Base-by-base conservation (phyloP, 345 rosid species). In the Moringa oleifera region DNA sequence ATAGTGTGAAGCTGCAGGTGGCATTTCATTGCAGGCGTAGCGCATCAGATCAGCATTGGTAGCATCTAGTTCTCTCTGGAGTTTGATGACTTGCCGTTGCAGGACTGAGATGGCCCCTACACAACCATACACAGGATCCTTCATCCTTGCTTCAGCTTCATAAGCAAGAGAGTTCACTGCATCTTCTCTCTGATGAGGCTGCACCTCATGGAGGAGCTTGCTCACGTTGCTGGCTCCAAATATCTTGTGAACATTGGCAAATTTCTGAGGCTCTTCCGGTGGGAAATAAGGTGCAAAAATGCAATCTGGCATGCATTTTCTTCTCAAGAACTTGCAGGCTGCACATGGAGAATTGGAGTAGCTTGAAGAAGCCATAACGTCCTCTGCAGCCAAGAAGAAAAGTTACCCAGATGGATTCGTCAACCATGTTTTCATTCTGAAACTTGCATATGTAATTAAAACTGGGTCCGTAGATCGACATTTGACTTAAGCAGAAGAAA, bases 151-250 rank as follows among this genome's bases (percentile, higher is more conserved):
- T 62, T 85, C 90, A 0, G 90, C 90, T 70, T 85, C 90, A 41
- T 85, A 85, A 50, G 90, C 90, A 2, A 85, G 75, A 0, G 90
- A 85, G 51, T 82, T 82, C 47, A 80, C 87, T 0, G 90, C 83
- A 45, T 85, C 90, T 64, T 82, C 87, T 47, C 90, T 62, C 51
- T 85, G 90, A 58, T 82, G 82, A 0, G 87, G 90, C 0, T 67
- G 65, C 0, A 85, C 83, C 41, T 85, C 90, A 7, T 80, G 72
- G n/a, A 85, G 85, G 50, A 85, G 81, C 70, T 85, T 85, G 63
- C 85, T 80, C 4, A 82, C 90, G 50, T 85, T 85, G 73, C 90
- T 85, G 37, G 90, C 90, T 20, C 90, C 87, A 46, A 85, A 85
- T 53, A 85, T 85, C 53, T 84, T 80, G 79, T 85, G 90, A 23